Evolutionary conservation across 1,284 basidiomycete species (phyloP), one percentile per base, ranked within the genome.

Genomic region (Sanghuangporus weigelae): DNA sequence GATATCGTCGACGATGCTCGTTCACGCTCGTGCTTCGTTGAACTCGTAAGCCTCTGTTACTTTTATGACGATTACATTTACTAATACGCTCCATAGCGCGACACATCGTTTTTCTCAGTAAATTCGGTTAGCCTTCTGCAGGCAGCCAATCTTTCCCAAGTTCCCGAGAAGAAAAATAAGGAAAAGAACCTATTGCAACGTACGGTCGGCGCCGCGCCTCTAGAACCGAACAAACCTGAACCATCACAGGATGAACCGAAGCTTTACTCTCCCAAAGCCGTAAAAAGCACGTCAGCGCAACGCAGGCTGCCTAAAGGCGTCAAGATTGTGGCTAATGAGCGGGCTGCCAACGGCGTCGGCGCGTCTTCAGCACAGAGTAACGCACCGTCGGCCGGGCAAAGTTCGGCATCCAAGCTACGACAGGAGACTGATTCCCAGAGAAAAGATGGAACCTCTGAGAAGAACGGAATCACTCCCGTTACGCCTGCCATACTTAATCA

Each of bases 1-100:
- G 77, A 81, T 35, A 93, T 97, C 46, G 81, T 97, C 23, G 74
- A 78, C 8, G 90, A 98, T 73, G 93, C 95, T 0, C 80, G 84
- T 61, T 73, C 77, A 12, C 79, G 87, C 63, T 76, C 77, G 16
- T 71, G 79, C 40, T 69, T 90, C 46, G 71, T 82, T 12, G 82
- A 86, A 23, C 55, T 62, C 68, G 89, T 89, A 68, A 69, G 82
- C 68, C 14, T 54, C 36, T 54, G 36, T 31, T 10, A 46, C 6
- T 42, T 12, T 23, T 21, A n/a, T 12, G 0, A n/a, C 8, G 12
- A 23, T 16, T 23, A 3, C 31, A 14, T 40, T 8, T 50, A 26
- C 21, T 57, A 40, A 63, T 36, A 8, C 7, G 6, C 12, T 23
- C 36, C 49, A 10, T 16, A 63, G 61, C 40, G 36, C 23, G 61